Evolutionary conservation across 257 asterid species (phyloP), one percentile per base, ranked within the genome.

Genomic region (Asclepias syriaca): DNA sequence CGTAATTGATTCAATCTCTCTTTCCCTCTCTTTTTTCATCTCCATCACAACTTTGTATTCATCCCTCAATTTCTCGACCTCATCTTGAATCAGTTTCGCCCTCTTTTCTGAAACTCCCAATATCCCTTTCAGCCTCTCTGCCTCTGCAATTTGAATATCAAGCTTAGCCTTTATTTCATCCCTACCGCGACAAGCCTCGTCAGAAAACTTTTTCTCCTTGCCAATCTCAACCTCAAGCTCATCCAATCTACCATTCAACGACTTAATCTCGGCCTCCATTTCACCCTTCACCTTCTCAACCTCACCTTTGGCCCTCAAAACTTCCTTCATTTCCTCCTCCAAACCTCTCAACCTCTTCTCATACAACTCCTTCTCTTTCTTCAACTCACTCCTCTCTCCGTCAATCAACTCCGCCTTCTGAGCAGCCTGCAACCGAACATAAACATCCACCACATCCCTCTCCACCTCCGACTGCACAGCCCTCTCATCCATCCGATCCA

Each of bases 381-480:
- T 61, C 39, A 76, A 56, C 71, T 55, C 82, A 10, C 22, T 40
- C 53, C 81, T 69, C 75, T 77, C 84, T 43, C 40, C 40, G 75
- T 73, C 85, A 54, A 79, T 51, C 77, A 76, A 80, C 75, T 81
- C 93, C 15, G 69, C 70, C 5, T 64, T 74, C 72, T 69, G 67
- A 29, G 59, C 79, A 57, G 84, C 77, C 89, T 86, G 93, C 66
- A 18, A 80, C 8, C 77, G 74, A 65, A 84, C 81, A 75, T 82
- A 88, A 58, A 51, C 88, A 32, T 66, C 66, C 83, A 84, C 81
- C 77, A 90, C 84, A n/a, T 37, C 68, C 85, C 79, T 87, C 76
- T 88, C 93, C 10, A 90, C 73, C 32, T 88, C 98, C 79, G 87
- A 56, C 72, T 51, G 64, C 54, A 77, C 78, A 8, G 84, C 85